Evolutionary conservation across 225 moss, liverwort and hornwort species (phyloP).

Genomic region (Pseudisothecium myosuroides): DNA sequence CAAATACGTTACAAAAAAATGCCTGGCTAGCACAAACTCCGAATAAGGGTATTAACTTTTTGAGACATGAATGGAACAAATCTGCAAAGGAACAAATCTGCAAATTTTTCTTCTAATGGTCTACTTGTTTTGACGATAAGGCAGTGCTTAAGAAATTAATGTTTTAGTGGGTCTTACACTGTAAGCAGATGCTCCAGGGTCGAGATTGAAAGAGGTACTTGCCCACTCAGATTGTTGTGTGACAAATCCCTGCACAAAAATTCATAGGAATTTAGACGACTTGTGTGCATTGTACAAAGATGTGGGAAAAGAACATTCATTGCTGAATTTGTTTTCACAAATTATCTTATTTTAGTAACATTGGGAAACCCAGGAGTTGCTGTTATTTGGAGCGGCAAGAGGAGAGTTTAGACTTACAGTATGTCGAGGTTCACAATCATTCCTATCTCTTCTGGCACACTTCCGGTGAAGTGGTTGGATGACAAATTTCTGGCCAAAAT

Average conservation of each 20-base stretch:
- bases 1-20: neutral
- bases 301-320: neutral
- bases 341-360: neutral
- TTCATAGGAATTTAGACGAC: neutral
- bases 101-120: neutral
- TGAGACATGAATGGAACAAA: neutral
- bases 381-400: neutral
- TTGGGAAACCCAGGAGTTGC: neutral
- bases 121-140: neutral
- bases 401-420: constrained; percentile 15
- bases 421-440: constrained; percentile 59
- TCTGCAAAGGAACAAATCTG: neutral
- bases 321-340: neutral
- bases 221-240: constrained; percentile 38
- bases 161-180: constrained; percentile 2
- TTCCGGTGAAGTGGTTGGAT: constrained; percentile 48
- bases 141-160: neutral
- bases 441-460: constrained; percentile 47
- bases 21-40: neutral
- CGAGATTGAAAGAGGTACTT: constrained; percentile 54
- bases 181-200: constrained; percentile 66
- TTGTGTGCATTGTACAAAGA: neutral
- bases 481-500: constrained; percentile 38
- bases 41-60: neutral
- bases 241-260: constrained; percentile 35